Conservation (phyloP, 352 stramenopile species). For the Phytopythium cucurbitacearum region DNA sequence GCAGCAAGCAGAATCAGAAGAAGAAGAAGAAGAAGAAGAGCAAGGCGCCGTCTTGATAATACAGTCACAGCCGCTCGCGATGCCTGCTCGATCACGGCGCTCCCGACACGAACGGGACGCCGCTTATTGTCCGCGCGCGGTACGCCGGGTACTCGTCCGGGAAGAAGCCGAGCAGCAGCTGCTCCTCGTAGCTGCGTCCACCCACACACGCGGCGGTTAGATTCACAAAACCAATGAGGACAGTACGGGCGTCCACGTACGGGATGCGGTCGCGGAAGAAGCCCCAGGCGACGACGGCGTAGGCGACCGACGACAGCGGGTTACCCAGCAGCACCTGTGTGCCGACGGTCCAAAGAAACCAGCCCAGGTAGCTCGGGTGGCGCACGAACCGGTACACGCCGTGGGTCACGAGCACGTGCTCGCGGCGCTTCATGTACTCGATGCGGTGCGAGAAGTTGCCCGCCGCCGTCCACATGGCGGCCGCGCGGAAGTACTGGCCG, state of each 20-base stretch:
- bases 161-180: conserved; percentile 88
- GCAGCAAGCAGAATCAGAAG: conserved; percentile 32
- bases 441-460: conserved; percentile 97
- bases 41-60: conserved; percentile 14
- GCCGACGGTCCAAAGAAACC: conserved; percentile 96
- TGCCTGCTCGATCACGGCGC: not conserved
- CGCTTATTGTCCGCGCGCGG: conserved; percentile 82
- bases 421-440: conserved; percentile 90
- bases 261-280: conserved; percentile 96
- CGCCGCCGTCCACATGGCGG: conserved; percentile 91
- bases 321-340: conserved; percentile 94
- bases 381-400: conserved; percentile 91
- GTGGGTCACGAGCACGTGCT: conserved; percentile 92
- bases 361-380: conserved; percentile 95
- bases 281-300: conserved; percentile 87
- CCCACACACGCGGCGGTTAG: conserved; percentile 7
- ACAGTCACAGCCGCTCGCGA: not conserved
- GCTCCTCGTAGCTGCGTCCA: conserved; percentile 87
- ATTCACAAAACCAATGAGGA: not conserved
- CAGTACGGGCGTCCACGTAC: conserved; percentile 28
- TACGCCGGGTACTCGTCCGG: conserved; percentile 91
- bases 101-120: conserved; percentile 89
- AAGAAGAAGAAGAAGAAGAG: conserved; percentile 45
- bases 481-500: conserved; percentile 86
- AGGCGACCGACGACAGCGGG: conserved; percentile 79